Base-by-base conservation (phyloP, 495 filamentous ascomycete species). In the Daldinia loculata region DNA sequence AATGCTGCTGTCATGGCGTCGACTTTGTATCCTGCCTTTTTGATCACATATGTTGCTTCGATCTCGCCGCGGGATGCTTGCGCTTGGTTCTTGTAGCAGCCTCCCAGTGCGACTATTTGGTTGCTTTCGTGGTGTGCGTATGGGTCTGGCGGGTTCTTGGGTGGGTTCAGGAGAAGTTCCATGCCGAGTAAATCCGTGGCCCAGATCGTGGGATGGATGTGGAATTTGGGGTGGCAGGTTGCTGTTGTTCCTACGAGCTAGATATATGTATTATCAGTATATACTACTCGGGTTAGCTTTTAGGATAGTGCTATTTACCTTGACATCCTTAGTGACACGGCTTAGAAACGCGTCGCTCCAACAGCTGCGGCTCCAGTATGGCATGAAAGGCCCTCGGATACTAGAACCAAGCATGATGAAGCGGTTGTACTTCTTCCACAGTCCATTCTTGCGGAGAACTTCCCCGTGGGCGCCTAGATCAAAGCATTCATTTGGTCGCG, bases 201-300 rank as follows among this genome's bases (percentile, higher is more conserved):
- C 70, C 67, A 76, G 61, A 81, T 74, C 76, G 78, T 80, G 61
- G 76, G 72, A 52, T 80, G 76, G 32, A 79, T 63, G 66, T 80
- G 80, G 36, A 67, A 70, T 17, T 53, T 56, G 7, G 76, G 75
- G 14, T 36, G 34, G 66, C 78, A 80, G 67, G 67, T 77, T 12
- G 70, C 60, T 0, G 79, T 74, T 72, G 76, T 77, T 15, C 78
- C 78, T 3, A 79, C 78, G 8, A 82, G 69, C 68, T 70, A 48
- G 39, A 14, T 12, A 24, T 39, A 11, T 12, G 30, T 4, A 5
- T 19, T 11, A 5, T 56, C 0, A 11, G 8, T 11, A 32, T 11
- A 51, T 11, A 11, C 32, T 0, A 34, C 29, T 52, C 12, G 4
- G 4, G 0, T n/a, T 29, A 12, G 11, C 2, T 24, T 17, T 29